These are phyloP conservation scores for Euphorbia celastroides DNA, from an alignment of 441 rosid genomes.

Conservation along the genomic window DNA sequence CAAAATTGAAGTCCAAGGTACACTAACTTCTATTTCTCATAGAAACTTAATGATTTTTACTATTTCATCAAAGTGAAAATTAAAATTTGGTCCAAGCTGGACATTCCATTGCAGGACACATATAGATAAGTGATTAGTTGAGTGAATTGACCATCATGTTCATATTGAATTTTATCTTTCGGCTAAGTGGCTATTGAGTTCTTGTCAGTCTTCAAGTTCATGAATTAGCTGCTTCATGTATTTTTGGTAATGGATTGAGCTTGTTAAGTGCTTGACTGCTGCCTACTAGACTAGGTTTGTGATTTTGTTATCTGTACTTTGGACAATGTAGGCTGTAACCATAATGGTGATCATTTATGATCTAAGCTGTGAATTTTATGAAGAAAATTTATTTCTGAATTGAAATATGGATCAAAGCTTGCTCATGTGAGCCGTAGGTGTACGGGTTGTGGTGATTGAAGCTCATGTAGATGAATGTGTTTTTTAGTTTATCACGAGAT, in stretches of 20 bases:
- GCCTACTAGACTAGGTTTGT: not conserved
- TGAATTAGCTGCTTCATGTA: not conserved
- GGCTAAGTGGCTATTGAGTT: not conserved
- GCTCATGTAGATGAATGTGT: not conserved
- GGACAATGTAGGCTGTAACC: not conserved
- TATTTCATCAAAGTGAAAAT: not conserved
- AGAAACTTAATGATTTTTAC: not conserved
- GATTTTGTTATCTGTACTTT: not conserved
- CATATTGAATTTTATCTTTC: not conserved
- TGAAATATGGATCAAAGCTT: not conserved
- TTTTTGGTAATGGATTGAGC: not conserved
- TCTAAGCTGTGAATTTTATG: not conserved
- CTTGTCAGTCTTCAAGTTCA: not conserved
- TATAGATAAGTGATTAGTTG: not conserved
- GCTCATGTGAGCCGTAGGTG: not conserved
- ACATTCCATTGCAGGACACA: not conserved
- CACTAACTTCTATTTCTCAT: constrained; percentile 3
- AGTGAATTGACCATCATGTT: constrained; percentile 2
- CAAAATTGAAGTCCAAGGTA: constrained; percentile 44
- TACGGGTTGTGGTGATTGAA: not conserved
- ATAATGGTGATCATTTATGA: not conserved
- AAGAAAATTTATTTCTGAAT: not conserved
- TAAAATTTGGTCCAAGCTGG: not conserved
- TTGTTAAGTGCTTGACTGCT: not conserved
- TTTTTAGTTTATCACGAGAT: constrained; percentile 1